Conservation (phyloP, 148 eudicot genomes). For the Pouteria glomerata region DNA sequence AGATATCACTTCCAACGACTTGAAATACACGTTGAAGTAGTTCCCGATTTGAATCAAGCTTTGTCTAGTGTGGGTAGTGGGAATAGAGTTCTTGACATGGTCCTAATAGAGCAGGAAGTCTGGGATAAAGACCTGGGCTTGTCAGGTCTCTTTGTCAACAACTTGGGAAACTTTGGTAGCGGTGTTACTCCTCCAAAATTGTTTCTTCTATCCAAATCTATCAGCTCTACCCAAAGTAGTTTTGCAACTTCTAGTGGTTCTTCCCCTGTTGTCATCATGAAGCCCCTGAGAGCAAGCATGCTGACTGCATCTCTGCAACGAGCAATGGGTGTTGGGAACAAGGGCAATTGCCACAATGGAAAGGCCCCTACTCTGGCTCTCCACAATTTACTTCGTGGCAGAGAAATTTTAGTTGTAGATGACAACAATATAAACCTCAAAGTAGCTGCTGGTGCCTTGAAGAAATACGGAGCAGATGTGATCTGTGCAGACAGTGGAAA, state of each 20-base stretch:
- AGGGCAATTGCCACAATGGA: conserved; percentile 43
- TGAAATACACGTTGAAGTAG: conserved; percentile 63
- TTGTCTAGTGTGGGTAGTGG: conserved; percentile 26
- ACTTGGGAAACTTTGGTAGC: conserved; percentile 29
- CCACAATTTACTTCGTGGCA: conserved; percentile 61
- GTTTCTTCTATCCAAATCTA: conserved; percentile 55
- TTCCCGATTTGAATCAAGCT: conserved; percentile 42
- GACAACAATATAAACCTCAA: conserved; percentile 77
- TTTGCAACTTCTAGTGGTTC: conserved; percentile 19
- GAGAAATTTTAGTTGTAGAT: conserved; percentile 85
- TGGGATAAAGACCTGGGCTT: conserved; percentile 53
- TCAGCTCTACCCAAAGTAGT: conserved; percentile 23
- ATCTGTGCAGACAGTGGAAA: conserved; percentile 77
- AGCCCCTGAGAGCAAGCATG: conserved; percentile 86
- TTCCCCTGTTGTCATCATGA: conserved; percentile 50
- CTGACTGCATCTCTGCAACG: conserved; percentile 81
- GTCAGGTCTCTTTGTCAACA: conserved; percentile 25
- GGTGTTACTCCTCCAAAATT: conserved; percentile 36
- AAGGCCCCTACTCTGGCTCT: conserved; percentile 40
- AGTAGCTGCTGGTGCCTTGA: conserved; percentile 87
- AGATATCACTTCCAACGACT: conserved; percentile 75
- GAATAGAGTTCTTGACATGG: conserved; percentile 34
- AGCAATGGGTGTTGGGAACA: conserved; percentile 68
- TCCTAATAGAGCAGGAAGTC: conserved; percentile 72
- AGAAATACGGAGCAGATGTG: conserved; percentile 93